Evolutionary conservation across 1,284 basidiomycete species (phyloP).

Genomic region (Moesziomyces sp.): DNA sequence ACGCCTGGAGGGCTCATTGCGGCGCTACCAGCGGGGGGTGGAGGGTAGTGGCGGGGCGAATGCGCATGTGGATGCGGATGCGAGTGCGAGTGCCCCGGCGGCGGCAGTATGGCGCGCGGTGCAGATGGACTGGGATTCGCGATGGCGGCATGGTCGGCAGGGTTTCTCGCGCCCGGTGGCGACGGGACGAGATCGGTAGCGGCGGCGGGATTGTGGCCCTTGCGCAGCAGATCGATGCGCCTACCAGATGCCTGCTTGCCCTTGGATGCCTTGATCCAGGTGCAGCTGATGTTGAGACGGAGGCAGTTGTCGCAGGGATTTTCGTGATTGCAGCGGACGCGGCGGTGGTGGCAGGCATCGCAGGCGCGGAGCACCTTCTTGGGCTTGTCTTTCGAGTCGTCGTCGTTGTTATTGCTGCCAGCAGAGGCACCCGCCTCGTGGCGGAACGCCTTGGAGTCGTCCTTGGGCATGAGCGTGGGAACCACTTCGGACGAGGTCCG

Average conservation of each 20-base stretch:
- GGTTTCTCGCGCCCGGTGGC: conserved; percentile 9
- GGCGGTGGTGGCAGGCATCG: conserved; percentile 49
- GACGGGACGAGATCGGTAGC: conserved; percentile 26
- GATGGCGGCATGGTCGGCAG: conserved; percentile 20
- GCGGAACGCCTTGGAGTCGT: conserved; percentile 28
- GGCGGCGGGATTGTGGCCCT: conserved; percentile 48
- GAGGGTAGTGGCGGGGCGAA: conserved; percentile 29
- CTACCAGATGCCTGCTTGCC: conserved; percentile 52
- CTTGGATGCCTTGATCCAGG: conserved; percentile 57
- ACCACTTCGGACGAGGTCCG: neutral
- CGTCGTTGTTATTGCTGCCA: conserved; percentile 16
- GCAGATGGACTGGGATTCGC: conserved; percentile 23
- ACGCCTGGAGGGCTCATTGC: conserved; percentile 37
- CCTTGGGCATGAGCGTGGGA: conserved; percentile 32
- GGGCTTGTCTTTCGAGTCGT: conserved; percentile 37
- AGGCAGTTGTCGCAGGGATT: conserved; percentile 59
- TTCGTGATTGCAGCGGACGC: conserved; percentile 56
- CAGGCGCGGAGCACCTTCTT: conserved; percentile 48
- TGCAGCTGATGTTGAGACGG: conserved; percentile 56
- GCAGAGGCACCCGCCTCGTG: conserved; percentile 13
- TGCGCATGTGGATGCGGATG: conserved; percentile 1
- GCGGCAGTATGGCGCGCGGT: conserved; percentile 18
- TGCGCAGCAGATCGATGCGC: conserved; percentile 46
- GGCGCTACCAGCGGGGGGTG: conserved; percentile 6
- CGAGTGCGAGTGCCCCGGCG: conserved; percentile 3